A percentile compares a stretch with the other conserved stretches of the same genome.
phyloP scores from a whole-genome alignment of 805 yeast genomes.

The Wickerhamiella brachini region DNA sequence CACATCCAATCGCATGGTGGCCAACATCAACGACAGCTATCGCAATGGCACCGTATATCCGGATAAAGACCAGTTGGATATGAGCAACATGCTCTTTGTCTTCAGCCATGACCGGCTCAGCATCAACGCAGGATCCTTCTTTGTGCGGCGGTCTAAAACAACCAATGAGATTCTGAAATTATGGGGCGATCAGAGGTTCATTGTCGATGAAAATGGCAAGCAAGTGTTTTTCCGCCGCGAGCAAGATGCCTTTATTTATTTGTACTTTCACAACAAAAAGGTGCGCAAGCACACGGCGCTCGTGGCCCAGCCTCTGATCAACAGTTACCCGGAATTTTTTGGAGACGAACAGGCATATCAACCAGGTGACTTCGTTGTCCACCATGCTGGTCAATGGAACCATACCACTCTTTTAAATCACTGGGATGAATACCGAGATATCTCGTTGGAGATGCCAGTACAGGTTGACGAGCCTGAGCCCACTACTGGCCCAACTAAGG shows the following conservation, averaged over 20 bases:
- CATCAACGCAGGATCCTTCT: constrained; percentile 24
- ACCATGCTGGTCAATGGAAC: constrained; percentile 19
- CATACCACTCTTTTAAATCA: background rate
- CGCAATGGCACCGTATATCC: constrained; percentile 1
- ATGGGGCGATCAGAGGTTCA: constrained; percentile 19
- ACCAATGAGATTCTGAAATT: constrained; percentile 18
- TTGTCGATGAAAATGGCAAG: constrained; percentile 4
- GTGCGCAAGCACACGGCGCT: constrained; percentile 18
- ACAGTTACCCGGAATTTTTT: constrained; percentile 15
- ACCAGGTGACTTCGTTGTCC: constrained; percentile 20
- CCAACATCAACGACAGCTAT: constrained; percentile 8
- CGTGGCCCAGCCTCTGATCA: constrained; percentile 21
- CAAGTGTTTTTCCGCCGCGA: constrained; percentile 13
- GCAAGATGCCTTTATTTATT: constrained; percentile 18
- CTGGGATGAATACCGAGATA: background rate
- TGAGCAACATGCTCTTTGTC: constrained; percentile 17
- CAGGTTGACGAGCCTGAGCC: too few relatives aligned
- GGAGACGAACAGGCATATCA: constrained; percentile 7
- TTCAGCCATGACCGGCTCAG: constrained; percentile 20
- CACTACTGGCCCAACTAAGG: too few relatives aligned
- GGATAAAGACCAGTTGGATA: constrained; percentile 10
- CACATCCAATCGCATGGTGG: constrained; percentile 15
- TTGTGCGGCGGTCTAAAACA: constrained; percentile 17
- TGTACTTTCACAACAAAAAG: constrained; percentile 11
- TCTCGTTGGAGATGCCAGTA: background rate